Evolutionary conservation across 345 rosid species (phyloP), one percentile per base, ranked within the genome.

Genomic region (Moricandia arvensis): DNA sequence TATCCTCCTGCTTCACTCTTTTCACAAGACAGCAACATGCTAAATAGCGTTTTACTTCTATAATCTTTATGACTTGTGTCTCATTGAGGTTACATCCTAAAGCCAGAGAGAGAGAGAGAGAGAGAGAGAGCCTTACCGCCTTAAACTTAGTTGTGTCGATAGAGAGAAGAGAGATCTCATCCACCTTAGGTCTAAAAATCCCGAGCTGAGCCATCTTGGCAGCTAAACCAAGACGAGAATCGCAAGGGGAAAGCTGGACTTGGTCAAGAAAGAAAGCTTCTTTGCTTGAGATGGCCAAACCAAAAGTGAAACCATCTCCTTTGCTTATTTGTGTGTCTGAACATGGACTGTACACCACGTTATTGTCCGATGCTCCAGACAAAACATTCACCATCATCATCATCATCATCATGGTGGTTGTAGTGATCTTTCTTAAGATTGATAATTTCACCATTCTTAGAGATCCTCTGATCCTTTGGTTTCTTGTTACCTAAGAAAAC

Each of bases 191-290:
- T 82, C 97, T 73, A 74, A 90, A 94, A 27, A 91, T 77, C 3
- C 95, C 86, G 3, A 94, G 85, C 76, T 84, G 85, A 0, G 96
- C 89, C 24, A 7, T 38, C 35, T 84, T 82, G 17, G 76, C 63
- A 1, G 86, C 68, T 3, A 94, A 83, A 58, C 75, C 80, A 15
- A 91, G 95, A 18, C 96, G 98, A 12, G 55, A 66, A 66, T 94
- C 95, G 11, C 98, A 90, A 13, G 97, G 98, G 0, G 97, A 91
- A 81, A 89, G 91, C 75, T 91, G 98, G 37, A 79, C 74, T 68
- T 87, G 82, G 13, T 88, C 73, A 12, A 62, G 66, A 68, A 88
- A 91, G 81, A 94, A 90, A 15, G 86, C 83, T 31, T 89, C 95
- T 67, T 59, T 89, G 13, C 71, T 49, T 0, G 98, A 90, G 63